A percentile compares a stretch with the other conserved stretches of the same genome.
Conservation (phyloP, 169 alveolate species). For the Cryptosporidium ubiquitum region DNA sequence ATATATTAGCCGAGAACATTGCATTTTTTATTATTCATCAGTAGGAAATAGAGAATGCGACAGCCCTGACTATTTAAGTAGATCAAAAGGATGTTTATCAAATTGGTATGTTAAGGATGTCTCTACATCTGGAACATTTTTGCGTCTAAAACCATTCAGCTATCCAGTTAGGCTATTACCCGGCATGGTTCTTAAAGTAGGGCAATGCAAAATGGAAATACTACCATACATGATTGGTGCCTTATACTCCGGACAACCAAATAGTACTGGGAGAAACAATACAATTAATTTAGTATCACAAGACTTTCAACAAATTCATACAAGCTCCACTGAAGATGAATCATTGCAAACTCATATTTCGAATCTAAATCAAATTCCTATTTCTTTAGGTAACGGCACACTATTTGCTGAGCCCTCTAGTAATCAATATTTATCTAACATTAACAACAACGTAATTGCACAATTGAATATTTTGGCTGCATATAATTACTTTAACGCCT, state of each 20-base stretch:
- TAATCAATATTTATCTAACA: conserved; percentile 36
- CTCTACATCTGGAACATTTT: conserved; percentile 89
- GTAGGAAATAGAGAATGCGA: background rate
- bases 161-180: conserved; percentile 85
- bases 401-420: background rate
- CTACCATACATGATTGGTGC: conserved; percentile 27
- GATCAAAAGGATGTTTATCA: background rate
- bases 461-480: conserved; percentile 63
- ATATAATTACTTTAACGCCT: conserved; percentile 19
- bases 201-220: conserved; percentile 89
- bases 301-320: background rate
- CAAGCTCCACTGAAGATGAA: background rate
- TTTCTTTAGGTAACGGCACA: background rate
- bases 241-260: background rate
- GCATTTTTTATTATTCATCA: conserved; percentile 79
- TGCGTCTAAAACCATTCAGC: conserved; percentile 85
- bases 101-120: conserved; percentile 88
- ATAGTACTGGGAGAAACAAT: background rate
- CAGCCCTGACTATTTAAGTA: background rate
- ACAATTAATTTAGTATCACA: background rate
- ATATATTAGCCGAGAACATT: conserved; percentile 89
- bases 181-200: conserved; percentile 87
- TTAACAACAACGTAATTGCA: conserved; percentile 30
- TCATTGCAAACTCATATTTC: conserved; percentile 1
- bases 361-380: conserved; percentile 6